Evolutionary conservation across 2,329 filamentous ascomycete species (phyloP).

Genomic region (Penicillium brevicompactum): DNA sequence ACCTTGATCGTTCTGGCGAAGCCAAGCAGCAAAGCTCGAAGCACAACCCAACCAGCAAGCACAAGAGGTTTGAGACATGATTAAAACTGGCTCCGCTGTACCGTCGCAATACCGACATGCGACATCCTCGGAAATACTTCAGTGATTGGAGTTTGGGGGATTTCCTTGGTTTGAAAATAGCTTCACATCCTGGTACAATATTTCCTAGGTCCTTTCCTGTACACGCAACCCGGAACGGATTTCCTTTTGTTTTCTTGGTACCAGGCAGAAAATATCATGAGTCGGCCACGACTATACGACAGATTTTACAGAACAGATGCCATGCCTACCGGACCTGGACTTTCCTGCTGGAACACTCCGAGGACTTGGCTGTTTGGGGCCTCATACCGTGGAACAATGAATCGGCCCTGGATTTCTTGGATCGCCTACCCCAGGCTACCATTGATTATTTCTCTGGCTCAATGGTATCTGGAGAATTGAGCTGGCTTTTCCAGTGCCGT

Average conservation of each 20-base stretch:
- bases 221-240: slow-evolving; percentile 6
- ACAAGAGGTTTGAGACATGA: slow-evolving; percentile 3
- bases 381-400: neutral
- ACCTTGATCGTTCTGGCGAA: too few species aligned
- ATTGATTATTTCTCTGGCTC: neutral
- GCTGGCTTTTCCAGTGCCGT: neutral
- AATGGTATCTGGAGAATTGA: neutral
- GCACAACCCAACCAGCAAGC: slow-evolving; percentile 7
- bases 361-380: neutral
- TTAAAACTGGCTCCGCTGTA: neutral
- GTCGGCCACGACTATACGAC: slow-evolving; percentile 14
- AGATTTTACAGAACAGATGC: slow-evolving; percentile 11
- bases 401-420: neutral
- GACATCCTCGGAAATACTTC: neutral
- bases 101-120: neutral
- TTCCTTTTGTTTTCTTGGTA: slow-evolving; percentile 1
- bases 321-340: neutral
- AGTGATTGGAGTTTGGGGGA: neutral
- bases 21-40: neutral
- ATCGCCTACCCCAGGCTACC: neutral
- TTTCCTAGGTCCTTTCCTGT: slow-evolving; percentile 4
- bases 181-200: neutral
- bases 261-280: slow-evolving; percentile 1
- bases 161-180: neutral
- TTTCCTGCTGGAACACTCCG: neutral